Base-by-base conservation (phyloP, 2,329 filamentous ascomycete genomes). In the Epichloe hybrida region DNA sequence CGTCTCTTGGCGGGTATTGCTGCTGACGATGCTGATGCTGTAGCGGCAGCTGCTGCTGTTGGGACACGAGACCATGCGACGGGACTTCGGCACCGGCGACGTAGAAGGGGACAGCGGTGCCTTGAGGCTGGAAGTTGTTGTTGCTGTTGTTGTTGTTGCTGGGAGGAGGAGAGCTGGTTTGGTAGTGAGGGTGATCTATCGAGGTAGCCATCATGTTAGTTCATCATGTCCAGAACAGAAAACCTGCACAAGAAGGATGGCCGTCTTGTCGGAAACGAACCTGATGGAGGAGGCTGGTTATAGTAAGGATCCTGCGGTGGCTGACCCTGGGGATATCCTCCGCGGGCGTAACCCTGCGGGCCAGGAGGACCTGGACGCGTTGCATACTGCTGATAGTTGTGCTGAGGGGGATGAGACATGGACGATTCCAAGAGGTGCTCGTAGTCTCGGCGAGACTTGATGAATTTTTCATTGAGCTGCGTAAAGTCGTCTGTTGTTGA, bases 381-480 rank as follows among this genome's bases (percentile, higher is more conserved):
- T 42, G 72, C 70, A 56, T 81, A 81, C 57, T 87, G 81, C 59
- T 86, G 83, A 64, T 91, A 93, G 57, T 76, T 80, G 45, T 84
- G 80, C 61, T 87, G 85, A 49, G 86, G 81, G 90, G 90, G 86
- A 58, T 96, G 91, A 1, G 90, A 83, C 91, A 98, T 97, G 51
- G 91, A 97, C 17, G 88, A 86, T 67, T 98, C 93, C 20, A 98
- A 74, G n/a, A 98, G 76, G 34, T 87, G 83, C 69, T 98, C 93
- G 65, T 98, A 98, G 69, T 98, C 93, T 60, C 91, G 81, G 56
- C 93, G 84, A 44, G 93, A 93, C 69, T 98, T 98, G 75, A 98
- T 97, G 68, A 98, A 98, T 71, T 97, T 97, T 68, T 98, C 93
- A 62, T 98, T 98, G 55, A 98, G 74, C 65, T 97, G 91, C 2